Evolutionary conservation across 2,329 filamentous ascomycete genomes (phyloP).

Genomic region (Sarocladium brachiariae): DNA sequence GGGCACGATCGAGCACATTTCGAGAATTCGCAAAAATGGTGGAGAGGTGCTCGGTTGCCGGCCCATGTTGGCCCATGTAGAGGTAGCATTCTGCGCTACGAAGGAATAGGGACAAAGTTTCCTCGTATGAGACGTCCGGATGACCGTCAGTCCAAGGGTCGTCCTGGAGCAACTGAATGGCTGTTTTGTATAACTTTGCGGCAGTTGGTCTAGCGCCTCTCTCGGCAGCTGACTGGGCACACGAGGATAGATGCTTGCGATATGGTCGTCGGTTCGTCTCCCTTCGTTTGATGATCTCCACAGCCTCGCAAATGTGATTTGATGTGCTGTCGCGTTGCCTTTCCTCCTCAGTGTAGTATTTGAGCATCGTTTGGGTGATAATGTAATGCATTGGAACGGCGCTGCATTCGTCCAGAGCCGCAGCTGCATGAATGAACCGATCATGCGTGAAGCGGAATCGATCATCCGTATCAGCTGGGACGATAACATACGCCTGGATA

Average conservation of each 20-base stretch:
- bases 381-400: slow-evolving; percentile 82
- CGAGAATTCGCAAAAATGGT: slow-evolving; percentile 65
- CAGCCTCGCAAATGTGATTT: slow-evolving; percentile 72
- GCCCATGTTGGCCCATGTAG: slow-evolving; percentile 64
- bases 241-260: slow-evolving; percentile 69
- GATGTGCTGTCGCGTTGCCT: slow-evolving; percentile 65
- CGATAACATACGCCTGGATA: slow-evolving; percentile 72
- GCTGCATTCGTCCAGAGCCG: slow-evolving; percentile 62
- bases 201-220: slow-evolving; percentile 78
- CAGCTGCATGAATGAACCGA: slow-evolving; percentile 71
- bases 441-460: slow-evolving; percentile 85
- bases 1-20: slow-evolving; percentile 70
- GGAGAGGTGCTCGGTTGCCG: slow-evolving; percentile 61
- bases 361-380: slow-evolving; percentile 74
- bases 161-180: slow-evolving; percentile 71
- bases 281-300: slow-evolving; percentile 64
- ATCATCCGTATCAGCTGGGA: slow-evolving; percentile 78
- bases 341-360: slow-evolving; percentile 57
- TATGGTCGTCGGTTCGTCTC: slow-evolving; percentile 58
- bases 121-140: slow-evolving; percentile 74
- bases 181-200: slow-evolving; percentile 72
- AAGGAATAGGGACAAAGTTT: slow-evolving; percentile 74
- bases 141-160: slow-evolving; percentile 66
- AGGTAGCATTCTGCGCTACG: slow-evolving; percentile 77
- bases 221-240: slow-evolving; percentile 71